Conservation (phyloP, 257 asterid genomes). For the Solanum rostratum region DNA sequence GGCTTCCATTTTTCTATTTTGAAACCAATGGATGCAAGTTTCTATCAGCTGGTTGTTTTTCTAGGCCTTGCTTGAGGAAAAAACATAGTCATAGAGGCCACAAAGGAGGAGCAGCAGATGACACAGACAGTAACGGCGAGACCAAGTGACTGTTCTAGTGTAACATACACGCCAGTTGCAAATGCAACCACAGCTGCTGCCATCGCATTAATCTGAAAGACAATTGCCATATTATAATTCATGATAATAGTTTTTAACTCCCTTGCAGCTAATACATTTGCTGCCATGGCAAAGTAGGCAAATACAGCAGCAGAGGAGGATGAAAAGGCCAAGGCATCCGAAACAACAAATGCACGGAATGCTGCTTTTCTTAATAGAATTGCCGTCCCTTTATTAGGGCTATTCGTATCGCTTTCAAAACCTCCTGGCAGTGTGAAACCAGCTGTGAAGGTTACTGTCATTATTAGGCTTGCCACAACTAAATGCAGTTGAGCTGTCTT, state of each 20-base stretch:
- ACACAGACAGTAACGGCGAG: background rate
- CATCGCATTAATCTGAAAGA: background rate
- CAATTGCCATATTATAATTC: background rate
- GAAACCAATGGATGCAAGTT: too few relatives aligned
- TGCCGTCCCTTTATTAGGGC: background rate
- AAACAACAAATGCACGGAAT: background rate
- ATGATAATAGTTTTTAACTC: background rate
- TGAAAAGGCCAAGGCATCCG: background rate
- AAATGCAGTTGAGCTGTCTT: background rate
- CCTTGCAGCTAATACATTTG: background rate
- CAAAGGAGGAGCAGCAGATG: background rate
- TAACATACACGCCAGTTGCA: background rate
- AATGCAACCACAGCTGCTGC: background rate
- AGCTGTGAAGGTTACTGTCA: background rate
- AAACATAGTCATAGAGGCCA: background rate
- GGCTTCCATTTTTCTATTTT: too few relatives aligned
- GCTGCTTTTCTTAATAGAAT: background rate
- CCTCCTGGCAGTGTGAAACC: slow-evolving; percentile 7
- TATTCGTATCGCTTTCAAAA: background rate
- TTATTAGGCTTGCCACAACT: background rate
- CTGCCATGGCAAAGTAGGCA: background rate
- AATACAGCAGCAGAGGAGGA: background rate
- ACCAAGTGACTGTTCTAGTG: background rate
- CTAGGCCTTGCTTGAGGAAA: background rate
- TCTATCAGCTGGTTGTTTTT: background rate